A percentile compares a stretch with the other conserved stretches of the same genome.
Evolutionary conservation across 768 basidiomycete genomes (phyloP).

Genomic region (Myochromella boudieri): DNA sequence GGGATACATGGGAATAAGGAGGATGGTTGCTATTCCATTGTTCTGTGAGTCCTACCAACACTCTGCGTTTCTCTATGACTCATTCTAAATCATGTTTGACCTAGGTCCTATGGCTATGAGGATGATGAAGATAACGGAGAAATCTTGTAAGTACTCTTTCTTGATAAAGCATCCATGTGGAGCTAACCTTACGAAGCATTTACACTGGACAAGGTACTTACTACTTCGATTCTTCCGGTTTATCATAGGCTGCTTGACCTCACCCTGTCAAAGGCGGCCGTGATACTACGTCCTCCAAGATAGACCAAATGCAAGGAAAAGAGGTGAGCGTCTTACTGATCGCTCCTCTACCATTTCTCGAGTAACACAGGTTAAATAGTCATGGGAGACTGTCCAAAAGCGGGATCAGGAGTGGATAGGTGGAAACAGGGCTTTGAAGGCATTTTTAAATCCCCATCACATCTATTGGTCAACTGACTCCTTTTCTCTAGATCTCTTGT

Average conservation of each 20-base stretch:
- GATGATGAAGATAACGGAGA: conserved; percentile 40
- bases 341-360: too few species aligned
- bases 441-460: background rate
- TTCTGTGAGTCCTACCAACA: conserved; percentile 22
- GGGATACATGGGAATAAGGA: conserved; percentile 35
- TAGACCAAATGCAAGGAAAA: conserved; percentile 16
- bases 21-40: conserved; percentile 39
- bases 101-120: conserved; percentile 38
- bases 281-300: conserved; percentile 3
- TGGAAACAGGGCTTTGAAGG: conserved; percentile 22
- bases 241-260: too few species aligned
- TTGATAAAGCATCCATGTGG: background rate
- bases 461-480: background rate
- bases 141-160: conserved; percentile 28
- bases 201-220: conserved; percentile 22
- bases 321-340: conserved; percentile 8
- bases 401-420: conserved; percentile 24
- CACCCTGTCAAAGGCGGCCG: conserved; percentile 16
- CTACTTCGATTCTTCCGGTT: background rate
- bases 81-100: background rate
- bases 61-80: background rate
- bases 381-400: conserved; percentile 33
- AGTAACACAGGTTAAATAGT: background rate
- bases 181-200: conserved; percentile 11
- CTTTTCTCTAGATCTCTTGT: conserved; percentile 25